These are phyloP conservation scores for Citrus australasica DNA, from an alignment of 345 rosid genomes.

Conservation along the genomic window DNA sequence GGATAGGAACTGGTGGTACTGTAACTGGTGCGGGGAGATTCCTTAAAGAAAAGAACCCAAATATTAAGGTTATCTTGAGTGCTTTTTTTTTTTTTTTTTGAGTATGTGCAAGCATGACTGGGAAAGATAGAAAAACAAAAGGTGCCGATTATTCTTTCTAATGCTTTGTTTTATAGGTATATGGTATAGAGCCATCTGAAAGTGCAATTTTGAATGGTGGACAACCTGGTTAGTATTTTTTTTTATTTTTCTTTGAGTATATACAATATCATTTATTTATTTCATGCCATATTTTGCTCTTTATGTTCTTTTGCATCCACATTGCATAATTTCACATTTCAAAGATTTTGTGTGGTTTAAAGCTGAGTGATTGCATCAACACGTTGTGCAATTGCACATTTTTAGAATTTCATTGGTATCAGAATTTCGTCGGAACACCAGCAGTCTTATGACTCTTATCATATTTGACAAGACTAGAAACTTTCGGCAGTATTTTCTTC, in stretches of 20 bases:
- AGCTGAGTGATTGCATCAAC: not conserved
- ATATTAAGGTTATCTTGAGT: slow-evolving; percentile 30
- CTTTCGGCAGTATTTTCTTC: not conserved
- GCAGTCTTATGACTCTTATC: not conserved
- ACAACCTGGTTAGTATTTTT: slow-evolving; percentile 22
- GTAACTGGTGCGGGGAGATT: slow-evolving; percentile 49
- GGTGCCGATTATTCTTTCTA: not conserved
- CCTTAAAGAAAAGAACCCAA: slow-evolving; percentile 40
- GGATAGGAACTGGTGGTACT: slow-evolving; percentile 68
- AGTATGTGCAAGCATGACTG: too few species aligned
- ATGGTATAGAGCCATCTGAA: slow-evolving; percentile 44
- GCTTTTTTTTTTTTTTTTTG: not conserved
- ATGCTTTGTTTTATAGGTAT: slow-evolving; percentile 23
- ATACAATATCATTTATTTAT: not conserved
- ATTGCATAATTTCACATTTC: not conserved
- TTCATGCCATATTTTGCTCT: not conserved
- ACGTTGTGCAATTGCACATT: not conserved
- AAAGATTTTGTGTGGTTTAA: not conserved
- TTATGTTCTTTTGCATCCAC: too few species aligned
- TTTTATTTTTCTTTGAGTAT: not conserved
- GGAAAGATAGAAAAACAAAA: not conserved
- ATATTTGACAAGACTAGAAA: not conserved
- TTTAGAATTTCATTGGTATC: not conserved
- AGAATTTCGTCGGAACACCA: not conserved
- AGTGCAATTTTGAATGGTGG: slow-evolving; percentile 50